A percentile compares a stretch with the other conserved stretches of the same genome.
Conservation (phyloP, 129 eudicot genomes). For the Flaveria linearis region DNA sequence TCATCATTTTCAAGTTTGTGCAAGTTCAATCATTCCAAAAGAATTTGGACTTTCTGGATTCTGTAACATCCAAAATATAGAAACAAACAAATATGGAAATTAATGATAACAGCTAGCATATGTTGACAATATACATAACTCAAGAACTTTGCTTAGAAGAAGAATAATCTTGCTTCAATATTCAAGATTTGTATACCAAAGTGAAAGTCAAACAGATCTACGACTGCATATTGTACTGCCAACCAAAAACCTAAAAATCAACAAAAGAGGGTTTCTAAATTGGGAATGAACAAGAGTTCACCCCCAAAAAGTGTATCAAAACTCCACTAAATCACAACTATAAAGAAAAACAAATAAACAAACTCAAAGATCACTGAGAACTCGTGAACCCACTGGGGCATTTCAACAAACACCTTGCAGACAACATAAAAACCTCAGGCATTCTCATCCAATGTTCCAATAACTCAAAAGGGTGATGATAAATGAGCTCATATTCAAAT, state of each 20-base stretch:
- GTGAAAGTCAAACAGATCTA: conserved; percentile 39
- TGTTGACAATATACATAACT: conserved; percentile 25
- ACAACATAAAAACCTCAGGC: background rate
- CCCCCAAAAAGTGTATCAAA: conserved; percentile 30
- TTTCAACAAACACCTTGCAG: conserved; percentile 39
- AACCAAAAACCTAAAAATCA: conserved; percentile 24
- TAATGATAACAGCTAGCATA: conserved; percentile 32
- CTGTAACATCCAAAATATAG: conserved; percentile 20
- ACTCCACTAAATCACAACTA: background rate
- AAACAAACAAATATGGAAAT: conserved; percentile 29
- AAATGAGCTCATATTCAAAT: background rate
- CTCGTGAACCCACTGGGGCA: conserved; percentile 11
- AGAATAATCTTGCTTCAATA: conserved; percentile 14
- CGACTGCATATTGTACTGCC: conserved; percentile 25
- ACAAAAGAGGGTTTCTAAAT: conserved; percentile 19
- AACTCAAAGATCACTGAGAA: background rate
- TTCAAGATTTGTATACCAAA: background rate
- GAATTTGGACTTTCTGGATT: background rate
- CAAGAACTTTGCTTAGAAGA: conserved; percentile 20
- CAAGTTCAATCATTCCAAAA: conserved; percentile 10
- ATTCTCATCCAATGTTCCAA: background rate
- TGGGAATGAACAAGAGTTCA: conserved; percentile 27
- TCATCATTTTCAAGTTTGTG: conserved; percentile 8
- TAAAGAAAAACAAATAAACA: background rate
- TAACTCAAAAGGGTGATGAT: too few species aligned